phyloP scores from a whole-genome alignment of 2,329 filamentous ascomycete species.

The Macrophomina tecta region DNA sequence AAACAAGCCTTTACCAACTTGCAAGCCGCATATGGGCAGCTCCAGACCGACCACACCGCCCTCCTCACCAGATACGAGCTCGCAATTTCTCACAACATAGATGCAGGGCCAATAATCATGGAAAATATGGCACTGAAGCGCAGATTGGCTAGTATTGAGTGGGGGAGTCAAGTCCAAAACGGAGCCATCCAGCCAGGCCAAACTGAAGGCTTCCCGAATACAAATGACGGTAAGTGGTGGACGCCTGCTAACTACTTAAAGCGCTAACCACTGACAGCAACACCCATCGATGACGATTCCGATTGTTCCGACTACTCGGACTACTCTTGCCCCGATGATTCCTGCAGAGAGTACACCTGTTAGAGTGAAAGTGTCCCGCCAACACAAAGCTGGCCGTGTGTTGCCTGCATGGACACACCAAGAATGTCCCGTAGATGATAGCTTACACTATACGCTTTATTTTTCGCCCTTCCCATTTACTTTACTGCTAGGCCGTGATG shows the following conservation, averaged over 20 bases:
- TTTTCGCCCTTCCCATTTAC: slow-evolving; percentile 16
- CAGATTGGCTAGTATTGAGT: background rate
- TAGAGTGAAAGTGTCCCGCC: background rate
- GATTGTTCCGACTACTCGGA: background rate
- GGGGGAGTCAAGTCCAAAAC: background rate
- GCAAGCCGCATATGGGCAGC: background rate
- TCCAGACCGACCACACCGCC: background rate
- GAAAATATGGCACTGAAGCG: background rate
- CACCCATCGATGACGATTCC: background rate
- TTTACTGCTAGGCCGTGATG: slow-evolving; percentile 1
- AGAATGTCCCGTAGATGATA: background rate
- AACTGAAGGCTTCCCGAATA: background rate
- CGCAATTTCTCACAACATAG: background rate
- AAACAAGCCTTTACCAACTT: background rate
- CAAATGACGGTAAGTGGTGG: background rate
- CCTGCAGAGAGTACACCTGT: background rate
- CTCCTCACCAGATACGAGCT: background rate
- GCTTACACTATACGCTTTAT: slow-evolving; percentile 2
- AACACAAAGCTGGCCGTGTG: background rate
- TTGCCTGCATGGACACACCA: background rate
- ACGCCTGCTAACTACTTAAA: background rate
- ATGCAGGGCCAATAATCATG: background rate
- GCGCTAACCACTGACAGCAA: background rate
- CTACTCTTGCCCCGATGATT: background rate
- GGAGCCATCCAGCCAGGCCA: background rate